These are phyloP conservation scores for Eudorina sp. DNA, from an alignment of 139 green algal genomes.

Conservation along the genomic window DNA sequence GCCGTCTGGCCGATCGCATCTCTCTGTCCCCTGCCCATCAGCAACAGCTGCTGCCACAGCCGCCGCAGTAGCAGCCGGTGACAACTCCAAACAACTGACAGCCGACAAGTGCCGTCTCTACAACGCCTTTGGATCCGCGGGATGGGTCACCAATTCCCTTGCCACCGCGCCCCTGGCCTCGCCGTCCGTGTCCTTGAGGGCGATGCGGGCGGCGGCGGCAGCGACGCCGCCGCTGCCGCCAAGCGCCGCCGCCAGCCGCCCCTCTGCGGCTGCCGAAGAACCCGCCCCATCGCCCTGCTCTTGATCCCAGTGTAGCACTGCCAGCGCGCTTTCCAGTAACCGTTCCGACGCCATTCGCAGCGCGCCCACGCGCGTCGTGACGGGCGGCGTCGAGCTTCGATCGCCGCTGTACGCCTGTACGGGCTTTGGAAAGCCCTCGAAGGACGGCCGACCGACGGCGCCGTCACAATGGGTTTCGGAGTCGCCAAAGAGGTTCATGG, in stretches of 20 bases:
- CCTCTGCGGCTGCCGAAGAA: neutral
- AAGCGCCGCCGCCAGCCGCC: neutral
- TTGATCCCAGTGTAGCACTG: neutral
- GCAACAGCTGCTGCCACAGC: too few species aligned
- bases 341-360: neutral
- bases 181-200: too few species aligned
- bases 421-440: neutral
- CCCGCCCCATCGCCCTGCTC: neutral
- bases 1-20: too few species aligned
- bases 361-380: neutral
- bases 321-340: neutral
- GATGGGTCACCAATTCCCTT: too few species aligned
- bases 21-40: too few species aligned
- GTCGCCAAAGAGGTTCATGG: conserved; percentile 10
- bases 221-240: neutral
- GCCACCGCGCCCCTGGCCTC: too few species aligned
- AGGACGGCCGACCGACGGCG: neutral
- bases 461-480: neutral
- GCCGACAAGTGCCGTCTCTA: too few species aligned
- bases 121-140: too few species aligned
- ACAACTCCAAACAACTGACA: too few species aligned
- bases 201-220: too few species aligned
- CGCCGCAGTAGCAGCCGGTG: too few species aligned
- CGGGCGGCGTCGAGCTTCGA: neutral
- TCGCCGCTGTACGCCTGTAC: neutral